These are phyloP conservation scores for Phytopythium vexans DNA, from an alignment of 352 stramenopile genomes.

Conservation along the genomic window DNA sequence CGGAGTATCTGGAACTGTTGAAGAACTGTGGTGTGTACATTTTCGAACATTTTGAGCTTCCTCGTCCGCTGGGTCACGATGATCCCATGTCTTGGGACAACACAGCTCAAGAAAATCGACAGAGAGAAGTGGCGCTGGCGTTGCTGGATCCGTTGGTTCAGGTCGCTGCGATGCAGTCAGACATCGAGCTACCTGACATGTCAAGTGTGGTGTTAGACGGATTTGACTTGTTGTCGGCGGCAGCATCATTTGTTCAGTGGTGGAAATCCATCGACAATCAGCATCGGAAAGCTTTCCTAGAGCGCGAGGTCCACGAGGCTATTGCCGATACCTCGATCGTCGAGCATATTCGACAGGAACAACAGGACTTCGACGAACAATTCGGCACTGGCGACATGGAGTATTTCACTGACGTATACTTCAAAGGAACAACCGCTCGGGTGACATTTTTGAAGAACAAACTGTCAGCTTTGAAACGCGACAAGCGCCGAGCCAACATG, in stretches of 20 bases:
- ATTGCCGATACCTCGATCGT: conserved; percentile 28
- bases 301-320: conserved; percentile 46
- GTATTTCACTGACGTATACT: conserved; percentile 46
- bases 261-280: conserved; percentile 45
- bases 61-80: conserved; percentile 19
- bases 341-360: conserved; percentile 30
- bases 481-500: conserved; percentile 34
- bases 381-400: conserved; percentile 11
- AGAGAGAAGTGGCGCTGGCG: conserved; percentile 50
- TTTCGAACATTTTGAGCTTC: conserved; percentile 46
- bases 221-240: conserved; percentile 43
- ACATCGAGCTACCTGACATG: conserved; percentile 57
- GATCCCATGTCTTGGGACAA: conserved; percentile 38
- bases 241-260: conserved; percentile 53
- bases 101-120: conserved; percentile 27
- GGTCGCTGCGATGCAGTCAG: conserved; percentile 47
- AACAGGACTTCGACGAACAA: conserved; percentile 6
- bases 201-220: conserved; percentile 30
- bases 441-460: conserved; percentile 52
- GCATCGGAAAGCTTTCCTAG: conserved; percentile 50
- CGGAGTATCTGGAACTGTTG: conserved; percentile 8
- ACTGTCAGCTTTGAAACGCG: conserved; percentile 38
- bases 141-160: conserved; percentile 57
- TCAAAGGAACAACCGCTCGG: conserved; percentile 31
- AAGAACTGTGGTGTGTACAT: conserved; percentile 28